Evolutionary conservation across 768 basidiomycete genomes (phyloP), one percentile per base, ranked within the genome.

Genomic region (Epithele typhae): DNA sequence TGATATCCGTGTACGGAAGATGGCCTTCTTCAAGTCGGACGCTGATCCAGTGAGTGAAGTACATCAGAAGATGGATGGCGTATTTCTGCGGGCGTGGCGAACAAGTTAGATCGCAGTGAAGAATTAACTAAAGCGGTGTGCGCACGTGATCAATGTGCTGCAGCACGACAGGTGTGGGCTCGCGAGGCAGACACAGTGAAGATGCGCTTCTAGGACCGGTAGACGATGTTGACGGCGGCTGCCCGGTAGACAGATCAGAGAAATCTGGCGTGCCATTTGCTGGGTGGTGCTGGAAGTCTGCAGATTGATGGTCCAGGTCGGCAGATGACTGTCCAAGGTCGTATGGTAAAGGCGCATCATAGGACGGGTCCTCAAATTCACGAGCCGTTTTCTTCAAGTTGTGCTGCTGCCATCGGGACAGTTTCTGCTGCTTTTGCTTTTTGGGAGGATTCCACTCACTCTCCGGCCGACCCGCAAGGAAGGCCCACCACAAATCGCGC

Each of bases 31-130:
- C 72, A 6, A 87, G 61, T 50, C 84, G 73, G 12, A 75, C 47
- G 52, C 82, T 82, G 52, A 88, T 81, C 88, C 88, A 92, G 57
- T 89, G 77, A 15, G 79, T 74, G 62, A 90, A 90, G 62, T 89
- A 90, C 84, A 87, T 88, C 49, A 92, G 64, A 37, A 91, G 72
- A 60, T 88, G 88, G 22, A 91, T 61, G 4, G 85, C 78, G 62
- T 72, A 78, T 57, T 76, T 74, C 88, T 91, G 53, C 25, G 49
- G 42, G 17, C 14, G 15, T 15, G 30, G 9, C 30, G 9, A 3
- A 18, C 37, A 24, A 14, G 6, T 5, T 32, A 37, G 38, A 38
- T n/a, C 40, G 37, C 41, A 36, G 59, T 18, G 59, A 49, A 18
- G 15, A 15, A 9, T 3, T 11, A 27, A 25, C 17, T n/a, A 19